Conservation (phyloP, 306 rosid genomes). For the Quercus alba region DNA sequence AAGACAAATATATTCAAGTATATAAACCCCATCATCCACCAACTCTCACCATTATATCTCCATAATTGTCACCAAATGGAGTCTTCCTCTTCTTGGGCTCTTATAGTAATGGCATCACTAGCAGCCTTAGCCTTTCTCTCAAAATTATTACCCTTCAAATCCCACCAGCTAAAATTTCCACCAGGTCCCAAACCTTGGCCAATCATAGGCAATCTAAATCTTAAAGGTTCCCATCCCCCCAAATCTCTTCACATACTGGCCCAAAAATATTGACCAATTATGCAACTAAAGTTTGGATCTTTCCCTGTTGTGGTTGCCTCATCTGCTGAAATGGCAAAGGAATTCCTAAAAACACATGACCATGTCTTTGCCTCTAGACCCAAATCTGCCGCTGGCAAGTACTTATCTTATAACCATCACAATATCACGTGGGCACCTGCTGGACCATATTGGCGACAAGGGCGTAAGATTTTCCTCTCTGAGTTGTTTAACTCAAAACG, state of each 20-base stretch:
- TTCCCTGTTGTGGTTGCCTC: constrained; percentile 36
- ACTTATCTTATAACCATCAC: constrained; percentile 28
- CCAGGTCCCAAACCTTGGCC: constrained; percentile 58
- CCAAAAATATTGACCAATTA: constrained; percentile 35
- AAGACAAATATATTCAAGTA: too few relatives aligned
- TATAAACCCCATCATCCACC: background rate
- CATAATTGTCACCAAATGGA: background rate
- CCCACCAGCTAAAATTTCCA: constrained; percentile 1
- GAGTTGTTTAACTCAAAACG: too few relatives aligned
- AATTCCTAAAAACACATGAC: constrained; percentile 32
- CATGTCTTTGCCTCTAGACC: constrained; percentile 36
- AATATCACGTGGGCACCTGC: constrained; percentile 41
- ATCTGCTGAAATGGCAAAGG: constrained; percentile 30
- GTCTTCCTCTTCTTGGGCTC: background rate
- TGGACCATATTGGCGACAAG: background rate
- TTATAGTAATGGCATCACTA: background rate
- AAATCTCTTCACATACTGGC: too few relatives aligned
- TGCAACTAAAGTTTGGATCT: constrained; percentile 46
- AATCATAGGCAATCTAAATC: constrained; percentile 20
- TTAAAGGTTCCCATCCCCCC: too few relatives aligned
- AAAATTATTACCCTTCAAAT: background rate
- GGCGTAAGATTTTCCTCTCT: background rate
- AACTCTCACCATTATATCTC: background rate
- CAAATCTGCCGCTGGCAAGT: constrained; percentile 32
- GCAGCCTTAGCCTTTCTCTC: constrained; percentile 3